phyloP scores from a whole-genome alignment of 805 yeast species.

The Kluyveromyces nonfermentans region DNA sequence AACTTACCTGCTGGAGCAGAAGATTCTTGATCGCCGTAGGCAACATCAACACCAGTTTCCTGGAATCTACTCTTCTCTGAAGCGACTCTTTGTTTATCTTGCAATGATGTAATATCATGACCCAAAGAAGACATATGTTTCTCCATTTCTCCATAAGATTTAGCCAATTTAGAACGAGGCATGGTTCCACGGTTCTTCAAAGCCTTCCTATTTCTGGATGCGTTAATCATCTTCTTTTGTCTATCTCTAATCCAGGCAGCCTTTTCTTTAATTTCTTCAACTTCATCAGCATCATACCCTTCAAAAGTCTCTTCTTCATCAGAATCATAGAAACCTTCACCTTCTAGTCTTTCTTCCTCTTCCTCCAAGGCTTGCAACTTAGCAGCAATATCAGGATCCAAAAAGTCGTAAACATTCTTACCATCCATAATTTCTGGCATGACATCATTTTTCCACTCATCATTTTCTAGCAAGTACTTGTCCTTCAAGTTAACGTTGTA shows the following conservation, averaged over 20 bases:
- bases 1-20: slow-evolving; percentile 32
- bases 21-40: slow-evolving; percentile 42
- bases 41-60: slow-evolving; percentile 71
- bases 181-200: slow-evolving; percentile 77
- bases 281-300: slow-evolving; percentile 57
- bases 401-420: slow-evolving; percentile 91
- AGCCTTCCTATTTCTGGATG: slow-evolving; percentile 78
- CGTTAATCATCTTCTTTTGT: slow-evolving; percentile 87
- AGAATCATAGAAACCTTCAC: slow-evolving; percentile 91
- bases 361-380: slow-evolving; percentile 92
- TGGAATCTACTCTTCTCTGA: slow-evolving; percentile 32
- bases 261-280: slow-evolving; percentile 62
- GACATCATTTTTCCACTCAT: slow-evolving; percentile 93
- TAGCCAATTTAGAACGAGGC: slow-evolving; percentile 83
- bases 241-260: slow-evolving; percentile 94
- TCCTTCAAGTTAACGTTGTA: slow-evolving; percentile 90
- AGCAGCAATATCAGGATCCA: slow-evolving; percentile 90
- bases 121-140: slow-evolving; percentile 84
- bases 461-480: slow-evolving; percentile 84
- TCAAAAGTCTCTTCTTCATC: slow-evolving; percentile 67
- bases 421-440: slow-evolving; percentile 98
- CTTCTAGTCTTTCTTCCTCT: slow-evolving; percentile 89
- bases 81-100: slow-evolving; percentile 38
- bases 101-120: slow-evolving; percentile 66
- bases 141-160: slow-evolving; percentile 72